Percentiles rank a stretch among this genome's conserved stretches.
Evolutionary conservation across 257 asterid genomes (phyloP).

Genomic region (Nicotiana attenuata): DNA sequence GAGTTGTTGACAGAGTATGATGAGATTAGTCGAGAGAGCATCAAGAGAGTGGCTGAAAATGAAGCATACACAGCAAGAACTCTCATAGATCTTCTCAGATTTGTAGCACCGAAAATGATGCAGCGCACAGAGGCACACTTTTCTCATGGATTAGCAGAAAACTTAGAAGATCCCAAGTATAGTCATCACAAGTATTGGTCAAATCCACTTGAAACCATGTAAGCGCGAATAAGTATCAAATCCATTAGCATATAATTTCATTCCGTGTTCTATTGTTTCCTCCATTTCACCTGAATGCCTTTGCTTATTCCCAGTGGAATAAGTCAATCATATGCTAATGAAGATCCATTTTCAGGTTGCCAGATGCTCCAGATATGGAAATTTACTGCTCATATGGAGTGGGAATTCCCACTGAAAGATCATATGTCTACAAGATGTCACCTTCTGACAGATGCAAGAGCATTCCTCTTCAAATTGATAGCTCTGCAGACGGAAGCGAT

Average conservation of each 20-base stretch:
- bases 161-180: conserved; percentile 73
- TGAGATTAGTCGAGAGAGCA: conserved; percentile 49
- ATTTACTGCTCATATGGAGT: conserved; percentile 74
- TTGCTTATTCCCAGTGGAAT: neutral
- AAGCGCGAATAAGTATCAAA: conserved; percentile 19
- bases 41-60: conserved; percentile 38
- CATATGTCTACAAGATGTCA: conserved; percentile 71
- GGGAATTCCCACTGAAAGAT: conserved; percentile 81
- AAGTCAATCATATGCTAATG: neutral
- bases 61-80: conserved; percentile 59
- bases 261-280: neutral
- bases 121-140: conserved; percentile 73
- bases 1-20: conserved; percentile 76
- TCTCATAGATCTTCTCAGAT: conserved; percentile 55
- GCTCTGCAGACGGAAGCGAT: conserved; percentile 51
- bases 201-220: conserved; percentile 88
- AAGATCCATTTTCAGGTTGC: conserved; percentile 45
- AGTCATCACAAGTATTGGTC: conserved; percentile 85
- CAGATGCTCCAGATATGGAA: conserved; percentile 87
- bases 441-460: conserved; percentile 50
- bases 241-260: neutral
- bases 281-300: neutral
- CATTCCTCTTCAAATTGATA: conserved; percentile 81
- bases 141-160: conserved; percentile 83
- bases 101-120: conserved; percentile 87